A percentile compares a stretch with the other conserved stretches of the same genome.
Evolutionary conservation across 2,329 filamentous ascomycete species (phyloP).

Genomic region (Sordariomycetes sp.): DNA sequence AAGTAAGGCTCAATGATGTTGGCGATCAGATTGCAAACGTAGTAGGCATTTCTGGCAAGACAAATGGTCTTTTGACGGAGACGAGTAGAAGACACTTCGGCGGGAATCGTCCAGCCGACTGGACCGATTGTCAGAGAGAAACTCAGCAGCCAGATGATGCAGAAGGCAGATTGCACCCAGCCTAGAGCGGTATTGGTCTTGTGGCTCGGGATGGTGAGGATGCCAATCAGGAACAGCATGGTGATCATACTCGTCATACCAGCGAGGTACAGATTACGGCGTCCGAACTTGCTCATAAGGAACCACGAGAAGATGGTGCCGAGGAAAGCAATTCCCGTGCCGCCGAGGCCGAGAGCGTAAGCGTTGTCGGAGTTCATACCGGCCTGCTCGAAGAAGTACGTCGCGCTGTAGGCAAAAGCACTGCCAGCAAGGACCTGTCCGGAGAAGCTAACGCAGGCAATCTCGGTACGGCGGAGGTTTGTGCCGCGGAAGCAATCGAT

Average conservation of each 20-base stretch:
- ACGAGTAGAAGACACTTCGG: conserved; percentile 25
- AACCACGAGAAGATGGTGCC: conserved; percentile 27
- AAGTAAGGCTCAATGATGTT: conserved; percentile 17
- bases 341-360: conserved; percentile 8
- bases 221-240: conserved; percentile 25
- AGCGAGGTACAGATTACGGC: conserved; percentile 24
- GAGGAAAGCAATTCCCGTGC: conserved; percentile 24
- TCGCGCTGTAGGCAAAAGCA: conserved; percentile 28
- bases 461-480: conserved; percentile 35
- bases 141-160: conserved; percentile 26
- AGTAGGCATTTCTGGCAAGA: conserved; percentile 11
- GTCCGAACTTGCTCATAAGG: conserved; percentile 23
- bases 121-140: conserved; percentile 28
- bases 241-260: conserved; percentile 22
- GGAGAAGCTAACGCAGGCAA: conserved; percentile 33
- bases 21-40: conserved; percentile 10
- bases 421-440: conserved; percentile 29
- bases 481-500: conserved; percentile 36
- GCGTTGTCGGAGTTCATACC: conserved; percentile 18
- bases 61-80: conserved; percentile 11
- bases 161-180: conserved; percentile 22
- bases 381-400: conserved; percentile 30
- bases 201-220: conserved; percentile 21
- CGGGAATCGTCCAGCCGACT: conserved; percentile 25
- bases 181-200: conserved; percentile 15